Base-by-base conservation (phyloP, 148 eudicot species). In the Rhododendron mucronatum region DNA sequence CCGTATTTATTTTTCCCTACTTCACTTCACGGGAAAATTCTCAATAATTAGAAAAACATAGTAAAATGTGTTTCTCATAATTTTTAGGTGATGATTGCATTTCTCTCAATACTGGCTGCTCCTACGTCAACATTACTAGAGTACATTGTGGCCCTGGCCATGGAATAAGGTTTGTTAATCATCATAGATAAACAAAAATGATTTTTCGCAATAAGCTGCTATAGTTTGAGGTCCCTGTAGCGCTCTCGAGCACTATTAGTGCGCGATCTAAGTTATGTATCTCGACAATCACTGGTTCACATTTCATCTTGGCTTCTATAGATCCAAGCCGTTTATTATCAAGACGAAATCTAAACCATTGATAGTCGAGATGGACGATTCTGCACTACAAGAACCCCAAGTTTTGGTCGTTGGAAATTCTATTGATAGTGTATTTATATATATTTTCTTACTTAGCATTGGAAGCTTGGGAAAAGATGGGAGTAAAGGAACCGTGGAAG, bases 101-200 rank as follows among this genome's bases (percentile, higher is more conserved):
- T 77, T 51, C 80, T 41, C 2, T 77, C 80, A 33, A 15, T 21
- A 16, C 5, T 37, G 80, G 80, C 23, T 41, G 28, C 51, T 21
- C 80, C 47, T 7, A 77, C 80, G 21, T 77, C 80, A 77, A 77
- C 50, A 77, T 77, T 7, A 77, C 80, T 1, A 11, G 80, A 0
- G 50, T 77, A 21, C 14, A 77, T 78, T 78, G 81, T 44, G 81
- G 81, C 14, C 81, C 81, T 9, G 81, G 81, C 50, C 81, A 78
- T 23, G 81, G 81, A 23, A 44, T 78, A 78, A 41, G 81, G 81
- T 78, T 2, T 23, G 51, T n/a, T 21, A 0, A 7, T 21, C 18
- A 14, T 30, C 30, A 30, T 2, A 2, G 28, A 5, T 20, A 4
- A 39, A 35, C 15, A 28, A 20, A 2, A 7, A 3, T 2, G 37